Percentiles rank a stretch among this genome's conserved stretches.
Evolutionary conservation across 2,329 filamentous ascomycete genomes (phyloP).

Genomic region (Cladosporium sphaerospermum): DNA sequence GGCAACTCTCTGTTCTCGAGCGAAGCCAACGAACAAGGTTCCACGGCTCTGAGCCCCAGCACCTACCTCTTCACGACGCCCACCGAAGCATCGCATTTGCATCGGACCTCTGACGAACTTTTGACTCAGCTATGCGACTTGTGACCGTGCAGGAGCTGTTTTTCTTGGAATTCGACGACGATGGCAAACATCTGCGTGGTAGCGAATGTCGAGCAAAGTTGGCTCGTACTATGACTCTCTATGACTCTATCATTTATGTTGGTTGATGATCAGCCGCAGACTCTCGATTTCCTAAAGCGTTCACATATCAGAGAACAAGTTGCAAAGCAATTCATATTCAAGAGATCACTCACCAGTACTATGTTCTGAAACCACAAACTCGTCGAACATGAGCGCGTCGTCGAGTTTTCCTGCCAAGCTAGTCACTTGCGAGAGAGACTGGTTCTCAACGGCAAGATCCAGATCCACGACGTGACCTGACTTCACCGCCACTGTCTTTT

Average conservation of each 20-base stretch:
- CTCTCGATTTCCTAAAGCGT: too few species aligned
- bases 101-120: not conserved
- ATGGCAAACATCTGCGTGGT: too few species aligned
- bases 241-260: too few species aligned
- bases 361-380: not conserved
- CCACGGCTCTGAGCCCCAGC: not conserved
- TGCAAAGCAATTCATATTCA: not conserved
- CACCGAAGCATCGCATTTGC: not conserved
- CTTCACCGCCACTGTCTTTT: not conserved
- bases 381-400: conserved; percentile 6
- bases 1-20: too few species aligned
- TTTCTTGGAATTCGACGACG: too few species aligned
- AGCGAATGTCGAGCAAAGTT: too few species aligned
- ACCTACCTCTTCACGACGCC: not conserved
- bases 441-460: not conserved
- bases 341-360: not conserved
- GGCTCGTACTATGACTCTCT: too few species aligned
- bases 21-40: too few species aligned
- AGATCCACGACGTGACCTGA: conserved; percentile 3
- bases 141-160: not conserved
- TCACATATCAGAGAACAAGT: too few species aligned
- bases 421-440: not conserved
- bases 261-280: too few species aligned
- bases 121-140: not conserved
- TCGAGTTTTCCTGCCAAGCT: not conserved